Evolutionary conservation across 208 protist species (phyloP).

Genomic region (Wallacemonas sp.): DNA sequence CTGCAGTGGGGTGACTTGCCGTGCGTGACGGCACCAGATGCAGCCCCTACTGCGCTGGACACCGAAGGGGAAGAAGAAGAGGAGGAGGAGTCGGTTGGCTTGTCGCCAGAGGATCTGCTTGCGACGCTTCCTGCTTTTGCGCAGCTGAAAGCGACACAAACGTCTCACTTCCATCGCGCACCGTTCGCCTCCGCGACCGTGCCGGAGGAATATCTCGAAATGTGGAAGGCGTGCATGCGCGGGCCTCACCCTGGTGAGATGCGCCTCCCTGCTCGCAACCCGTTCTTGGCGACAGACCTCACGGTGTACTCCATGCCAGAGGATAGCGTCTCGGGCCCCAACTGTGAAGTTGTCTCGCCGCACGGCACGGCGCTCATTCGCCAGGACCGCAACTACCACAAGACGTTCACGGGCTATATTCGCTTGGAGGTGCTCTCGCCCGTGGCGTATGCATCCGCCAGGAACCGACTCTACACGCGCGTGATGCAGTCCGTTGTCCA

Average conservation of each 20-base stretch:
- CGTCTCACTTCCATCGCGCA: constrained; percentile 44
- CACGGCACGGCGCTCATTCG: constrained; percentile 52
- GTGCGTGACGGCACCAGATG: constrained; percentile 1
- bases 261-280: constrained; percentile 46
- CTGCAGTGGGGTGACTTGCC: constrained; percentile 65
- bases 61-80: constrained; percentile 3
- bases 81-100: neutral
- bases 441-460: constrained; percentile 38
- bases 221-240: constrained; percentile 33
- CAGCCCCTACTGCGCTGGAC: neutral
- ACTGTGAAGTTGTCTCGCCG: constrained; percentile 15
- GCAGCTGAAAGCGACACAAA: constrained; percentile 21
- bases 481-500: constrained; percentile 51
- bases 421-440: constrained; percentile 44
- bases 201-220: constrained; percentile 32
- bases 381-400: constrained; percentile 34
- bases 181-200: constrained; percentile 20
- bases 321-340: constrained; percentile 1
- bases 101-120: constrained; percentile 27
- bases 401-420: constrained; percentile 62
- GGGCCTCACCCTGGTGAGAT: constrained; percentile 24
- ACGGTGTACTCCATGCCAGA: constrained; percentile 30
- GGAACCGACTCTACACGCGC: constrained; percentile 52
- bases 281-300: constrained; percentile 74
- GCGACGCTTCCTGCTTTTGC: constrained; percentile 51